These are phyloP conservation scores for Darksidea phi DNA, from an alignment of 495 filamentous ascomycete species.

Conservation along the genomic window DNA sequence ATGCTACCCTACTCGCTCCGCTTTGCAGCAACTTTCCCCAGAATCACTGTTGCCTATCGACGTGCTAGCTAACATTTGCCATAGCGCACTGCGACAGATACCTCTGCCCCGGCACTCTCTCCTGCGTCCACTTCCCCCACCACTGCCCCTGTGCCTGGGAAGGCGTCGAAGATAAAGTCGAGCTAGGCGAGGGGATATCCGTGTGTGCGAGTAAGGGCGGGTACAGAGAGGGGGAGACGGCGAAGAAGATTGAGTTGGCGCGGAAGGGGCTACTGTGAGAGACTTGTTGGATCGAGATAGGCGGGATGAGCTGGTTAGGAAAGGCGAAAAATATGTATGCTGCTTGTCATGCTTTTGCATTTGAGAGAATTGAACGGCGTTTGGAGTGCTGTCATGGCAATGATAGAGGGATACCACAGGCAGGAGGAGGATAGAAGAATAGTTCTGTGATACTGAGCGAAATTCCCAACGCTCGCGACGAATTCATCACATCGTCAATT, in stretches of 20 bases:
- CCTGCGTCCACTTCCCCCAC: slow-evolving; percentile 89
- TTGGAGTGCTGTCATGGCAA: too few species aligned
- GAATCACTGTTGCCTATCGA: too few species aligned
- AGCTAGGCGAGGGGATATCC: slow-evolving; percentile 76
- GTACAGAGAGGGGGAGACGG: slow-evolving; percentile 50
- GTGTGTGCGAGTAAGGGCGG: slow-evolving; percentile 82
- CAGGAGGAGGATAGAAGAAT: too few species aligned
- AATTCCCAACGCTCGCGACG: too few species aligned
- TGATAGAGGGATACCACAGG: too few species aligned
- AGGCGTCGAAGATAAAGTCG: slow-evolving; percentile 79
- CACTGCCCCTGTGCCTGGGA: slow-evolving; percentile 90
- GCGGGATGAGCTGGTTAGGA: not conserved
- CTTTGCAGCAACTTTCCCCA: not conserved
- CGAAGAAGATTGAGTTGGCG: slow-evolving; percentile 46
- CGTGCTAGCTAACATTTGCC: not conserved
- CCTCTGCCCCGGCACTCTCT: slow-evolving; percentile 84
- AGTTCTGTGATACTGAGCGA: too few species aligned
- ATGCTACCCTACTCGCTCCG: slow-evolving; percentile 28
- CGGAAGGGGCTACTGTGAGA: slow-evolving; percentile 71
- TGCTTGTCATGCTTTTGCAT: too few species aligned
- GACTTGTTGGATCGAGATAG: not conserved
- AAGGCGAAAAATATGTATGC: too few species aligned
- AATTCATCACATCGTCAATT: too few species aligned
- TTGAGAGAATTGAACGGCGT: too few species aligned
- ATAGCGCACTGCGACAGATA: slow-evolving; percentile 79